Evolutionary conservation across 257 asterid species (phyloP), one percentile per base, ranked within the genome.

Genomic region (Solanum dulcamara): DNA sequence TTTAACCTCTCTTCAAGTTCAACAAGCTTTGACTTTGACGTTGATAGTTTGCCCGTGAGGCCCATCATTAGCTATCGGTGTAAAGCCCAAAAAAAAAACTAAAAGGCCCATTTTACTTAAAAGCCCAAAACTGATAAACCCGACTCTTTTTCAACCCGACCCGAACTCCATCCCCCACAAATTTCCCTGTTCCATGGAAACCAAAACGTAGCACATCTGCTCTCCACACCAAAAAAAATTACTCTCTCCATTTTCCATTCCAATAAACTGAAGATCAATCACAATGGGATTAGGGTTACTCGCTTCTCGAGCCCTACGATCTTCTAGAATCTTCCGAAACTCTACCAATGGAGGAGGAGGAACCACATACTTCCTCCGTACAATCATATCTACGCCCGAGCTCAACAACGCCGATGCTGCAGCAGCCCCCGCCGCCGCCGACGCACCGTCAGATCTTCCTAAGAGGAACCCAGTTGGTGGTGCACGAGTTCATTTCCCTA

Each of bases 331-430:
- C 86, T 81, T 92, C 86, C 85, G 17, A 80, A 70, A 20, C 79
- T 71, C 87, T 4, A 12, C 42, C 84, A 86, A 81, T 88, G 82
- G 38, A 86, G 82, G 38, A 46, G 84, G 37, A 86, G 84, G 60
- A 40, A 75, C 83, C 84, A 44, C 51, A 80, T 55, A 84, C 60
- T 80, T 91, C 89, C 93, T 92, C 90, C 97, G 99, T 28, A 82
- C 96, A 37, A 90, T 96, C 83, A 93, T 89, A 87, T 90, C 99
- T 74, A 94, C 98, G 51, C 93, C 96, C 84, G 97, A 92, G 88
- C 98, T 92, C 80, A 95, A 90, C 86, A 93, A 90, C 88, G 88
- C 97, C 64, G 98, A 91, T 86, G 88, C 93, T n/a, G 91, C 97
- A 33, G 89, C 92, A 9, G 89, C 93, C 1, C 87, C 84, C 0